Evolutionary conservation across 768 basidiomycete genomes (phyloP), one percentile per base, ranked within the genome.

Genomic region (Mycena polygramma): DNA sequence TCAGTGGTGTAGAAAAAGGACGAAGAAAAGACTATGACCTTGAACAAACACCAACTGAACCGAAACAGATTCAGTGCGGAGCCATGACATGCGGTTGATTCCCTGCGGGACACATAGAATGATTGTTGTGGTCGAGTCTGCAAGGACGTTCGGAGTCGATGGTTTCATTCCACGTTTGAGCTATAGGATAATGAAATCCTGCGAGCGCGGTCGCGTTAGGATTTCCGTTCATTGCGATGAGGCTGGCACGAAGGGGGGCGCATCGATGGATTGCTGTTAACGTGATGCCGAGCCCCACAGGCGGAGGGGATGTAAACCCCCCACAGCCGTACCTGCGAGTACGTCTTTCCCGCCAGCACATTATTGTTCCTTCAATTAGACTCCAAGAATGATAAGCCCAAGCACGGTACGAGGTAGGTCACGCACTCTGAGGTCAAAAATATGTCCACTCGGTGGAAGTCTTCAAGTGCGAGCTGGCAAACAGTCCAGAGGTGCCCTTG

Each of bases 121-220:
- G 5, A 14, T 55, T 55, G 53, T 35, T 35, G 7, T 30, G 19
- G 53, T 55, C 17, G 35, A 55, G 53, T 35, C 53, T 22, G 53
- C 53, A 55, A 55, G 53, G 53, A 55, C 35, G 53, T 17, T 55
- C 30, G 53, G 22, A 26, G 11, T 36, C 19, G 20, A 55, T 55
- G 26, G 30, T 55, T 37, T 55, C 15, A 26, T 35, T 55, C 30
- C 35, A 55, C 15, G 36, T 13, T 10, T 14, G 53, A 26, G 53
- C 35, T 15, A 55, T 26, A 2, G 53, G 53, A 8, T 9, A 55
- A 37, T 55, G 53, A 35, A 35, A 55, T 35, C 53, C 53, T 11
- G 6, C 2, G 30, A 55, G 19, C 11, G 19, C 10, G 7, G 53
- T 30, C 11, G 30, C 15, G 26, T 30, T 15, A 35, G 53, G 53